Conservation (phyloP, 192 early-diverging fungal genomes). For the Coemansia umbellata region DNA sequence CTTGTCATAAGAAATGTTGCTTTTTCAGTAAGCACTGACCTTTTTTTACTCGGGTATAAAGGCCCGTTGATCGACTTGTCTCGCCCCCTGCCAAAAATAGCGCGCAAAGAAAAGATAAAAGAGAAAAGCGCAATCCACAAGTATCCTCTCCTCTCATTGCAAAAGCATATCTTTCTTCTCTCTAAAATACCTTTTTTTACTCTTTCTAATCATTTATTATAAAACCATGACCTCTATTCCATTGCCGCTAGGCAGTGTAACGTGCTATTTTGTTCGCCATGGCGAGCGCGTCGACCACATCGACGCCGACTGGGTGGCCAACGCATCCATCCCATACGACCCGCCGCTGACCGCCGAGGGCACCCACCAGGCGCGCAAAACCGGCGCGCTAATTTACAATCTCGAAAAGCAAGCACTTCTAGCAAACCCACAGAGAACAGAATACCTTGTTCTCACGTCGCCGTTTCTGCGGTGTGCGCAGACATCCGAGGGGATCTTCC, state of each 20-base stretch:
- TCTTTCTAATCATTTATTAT: neutral
- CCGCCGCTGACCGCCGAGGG: conserved; percentile 40
- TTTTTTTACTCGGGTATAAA: no score
- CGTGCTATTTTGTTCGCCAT: conserved; percentile 42
- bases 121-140: neutral
- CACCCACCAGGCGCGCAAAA: conserved; percentile 16
- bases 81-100: no score
- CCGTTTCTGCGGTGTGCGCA: conserved; percentile 48
- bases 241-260: conserved; percentile 20
- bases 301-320: conserved; percentile 33
- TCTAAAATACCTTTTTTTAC: no score
- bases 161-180: neutral
- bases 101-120: neutral
- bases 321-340: conserved; percentile 26
- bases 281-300: conserved; percentile 49
- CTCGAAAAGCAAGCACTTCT: conserved; percentile 10
- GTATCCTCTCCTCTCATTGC: neutral
- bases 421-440: neutral
- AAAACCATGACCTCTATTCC: conserved; percentile 4
- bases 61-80: no score
- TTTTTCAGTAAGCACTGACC: no score
- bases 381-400: conserved; percentile 26
- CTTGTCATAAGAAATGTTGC: no score
- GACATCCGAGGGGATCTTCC: conserved; percentile 21
- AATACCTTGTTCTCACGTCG: conserved; percentile 34